Base-by-base conservation (phyloP, 2,329 filamentous ascomycete genomes). In the Aspergillus flavus region DNA sequence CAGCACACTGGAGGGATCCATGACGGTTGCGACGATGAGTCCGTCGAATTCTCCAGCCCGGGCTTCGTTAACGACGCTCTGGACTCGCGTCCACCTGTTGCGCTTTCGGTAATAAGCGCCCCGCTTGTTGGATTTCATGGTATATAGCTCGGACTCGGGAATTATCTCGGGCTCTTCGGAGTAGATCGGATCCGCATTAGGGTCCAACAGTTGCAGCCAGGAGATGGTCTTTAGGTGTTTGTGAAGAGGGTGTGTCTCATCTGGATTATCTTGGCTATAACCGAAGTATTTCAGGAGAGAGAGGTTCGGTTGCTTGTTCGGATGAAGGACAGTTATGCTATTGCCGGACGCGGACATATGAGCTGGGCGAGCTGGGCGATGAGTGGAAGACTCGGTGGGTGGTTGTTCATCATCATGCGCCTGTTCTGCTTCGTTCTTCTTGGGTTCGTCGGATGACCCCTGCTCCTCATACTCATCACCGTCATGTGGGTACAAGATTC, bases 41-140 rank as follows among this genome's bases (percentile, higher is more conserved):
- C 93, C 94, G 23, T 93, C 89, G 73, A 96, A 97, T 21, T 86
- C 88, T 14, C 94, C 94, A 1, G 84, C 83, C 2, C 90, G 86
- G 0, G 93, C 89, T 56, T 89, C 85, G 69, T 96, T 88, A 14
- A 97, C 90, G 6, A 95, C 87, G 55, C 86, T 83, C 26, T 85
- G 88, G 7, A 89, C 87, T 45, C 89, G 86, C 52, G 89, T 88
- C 90, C 92, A 97, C 28, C 95, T 86, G 54, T 92, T 86, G 19
- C 91, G 88, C 82, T 99, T 99, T 72, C 93, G 92, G 82, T 91
- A 92, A 78, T 97, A 96, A 59, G 89, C 90, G 32, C 91, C 91
- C 39, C 94, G 86, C 62, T 94, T 93, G 66, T 90, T 93, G 16
- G 89, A 86, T 80, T 97, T 98, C 86, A 91, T 89, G 1, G 84